Evolutionary conservation across 768 basidiomycete species (phyloP).

Genomic region (Suillus plorans): DNA sequence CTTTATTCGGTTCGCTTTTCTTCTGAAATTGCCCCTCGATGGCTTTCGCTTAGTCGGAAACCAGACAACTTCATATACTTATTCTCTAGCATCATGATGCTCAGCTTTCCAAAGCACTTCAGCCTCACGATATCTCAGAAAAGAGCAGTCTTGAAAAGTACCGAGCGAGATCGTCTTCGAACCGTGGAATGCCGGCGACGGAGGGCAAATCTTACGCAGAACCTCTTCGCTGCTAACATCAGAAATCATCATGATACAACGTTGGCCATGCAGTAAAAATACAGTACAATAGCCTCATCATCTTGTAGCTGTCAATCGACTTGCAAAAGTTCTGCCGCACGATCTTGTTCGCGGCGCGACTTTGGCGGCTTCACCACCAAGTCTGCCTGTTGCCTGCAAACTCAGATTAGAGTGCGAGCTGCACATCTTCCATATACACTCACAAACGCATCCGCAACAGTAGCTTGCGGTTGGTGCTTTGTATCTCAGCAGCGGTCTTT

Average conservation of each 20-base stretch:
- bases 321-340: neutral
- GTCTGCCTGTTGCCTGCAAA: slow-evolving; percentile 74
- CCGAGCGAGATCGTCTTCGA: no score
- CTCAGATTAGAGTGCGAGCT: neutral
- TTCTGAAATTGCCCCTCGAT: neutral
- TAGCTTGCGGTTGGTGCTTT: slow-evolving; percentile 72
- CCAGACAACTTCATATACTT: neutral
- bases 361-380: slow-evolving; percentile 69
- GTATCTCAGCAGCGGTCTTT: slow-evolving; percentile 69
- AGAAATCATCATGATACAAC: neutral
- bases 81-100: neutral
- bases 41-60: neutral
- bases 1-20: neutral
- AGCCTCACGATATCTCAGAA: neutral
- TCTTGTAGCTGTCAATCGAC: neutral
- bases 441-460: slow-evolving; percentile 83
- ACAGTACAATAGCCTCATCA: neutral
- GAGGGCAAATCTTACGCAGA: neutral
- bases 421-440: slow-evolving; percentile 26
- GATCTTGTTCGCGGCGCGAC: slow-evolving; percentile 26
- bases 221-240: neutral
- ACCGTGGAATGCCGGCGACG: neutral
- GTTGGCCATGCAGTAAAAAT: neutral
- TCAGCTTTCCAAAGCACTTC: neutral
- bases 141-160: neutral